Evolutionary conservation across 306 rosid genomes (phyloP), one percentile per base, ranked within the genome.

Genomic region (Trifolium subterraneum): DNA sequence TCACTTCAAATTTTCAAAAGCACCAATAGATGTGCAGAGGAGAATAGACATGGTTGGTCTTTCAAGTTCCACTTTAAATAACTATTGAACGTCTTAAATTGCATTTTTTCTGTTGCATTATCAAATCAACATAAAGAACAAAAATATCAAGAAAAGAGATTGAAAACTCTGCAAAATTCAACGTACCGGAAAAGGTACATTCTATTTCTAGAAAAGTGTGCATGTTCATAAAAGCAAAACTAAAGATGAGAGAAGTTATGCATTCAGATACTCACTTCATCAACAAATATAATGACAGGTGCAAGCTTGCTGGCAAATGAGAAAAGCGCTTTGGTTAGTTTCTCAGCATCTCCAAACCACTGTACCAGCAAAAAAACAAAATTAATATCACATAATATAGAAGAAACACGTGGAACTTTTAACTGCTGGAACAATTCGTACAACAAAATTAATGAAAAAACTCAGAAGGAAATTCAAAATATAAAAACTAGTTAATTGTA

Each of bases 311-410:
- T 84, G 72, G 99, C 97, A 72, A 92, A 94, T 79, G 99, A 94
- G 88, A 94, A 94, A 54, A 94, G 95, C 13, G 99, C 96, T 74
- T 92, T 94, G 47, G 97, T 94, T 76, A 94, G 89, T 92, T 94
- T 94, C 86, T 94, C 99, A 71, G 99, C 97, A 81, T 94, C 97
- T 71, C 99, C 99, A 61, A 94, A 94, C 97, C 99, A 94, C 97
- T 94, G 93, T 76, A 79, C 67, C 67, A 72, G 36, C 65, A 69
- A 76, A 79, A 29, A 62, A 60, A 72, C 15, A 79, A 75, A 75
- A 58, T n/a, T 59, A 38, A 63, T 23, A 36, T 33, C 55, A 48
- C 64, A 71, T 39, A 31, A 13, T 67, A 18, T 7, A 47, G 58
- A 70, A 63, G 25, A 64, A 58, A 47, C 14, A 36, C 64, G 50